Conservation (phyloP, 1,139 yeast genomes). For the Hansenula sp. region DNA sequence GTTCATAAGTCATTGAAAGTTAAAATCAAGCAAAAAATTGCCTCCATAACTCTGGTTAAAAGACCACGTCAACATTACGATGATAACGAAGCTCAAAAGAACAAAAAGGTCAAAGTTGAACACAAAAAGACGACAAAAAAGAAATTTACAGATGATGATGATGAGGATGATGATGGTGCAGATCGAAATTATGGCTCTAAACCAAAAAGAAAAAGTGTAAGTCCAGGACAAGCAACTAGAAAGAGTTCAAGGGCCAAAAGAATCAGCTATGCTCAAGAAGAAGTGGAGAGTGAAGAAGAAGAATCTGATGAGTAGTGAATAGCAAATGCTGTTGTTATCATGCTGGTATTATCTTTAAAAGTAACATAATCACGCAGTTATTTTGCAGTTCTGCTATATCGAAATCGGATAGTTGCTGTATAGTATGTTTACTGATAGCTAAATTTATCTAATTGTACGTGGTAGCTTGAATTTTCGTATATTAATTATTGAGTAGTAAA, state of each 20-base stretch:
- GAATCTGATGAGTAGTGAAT: conserved; percentile 9
- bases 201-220: background rate
- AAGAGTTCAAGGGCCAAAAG: conserved; percentile 42
- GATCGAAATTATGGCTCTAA: background rate
- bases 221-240: conserved; percentile 29
- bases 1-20: conserved; percentile 21
- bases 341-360: no score
- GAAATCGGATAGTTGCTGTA: no score
- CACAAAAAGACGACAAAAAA: conserved; percentile 8
- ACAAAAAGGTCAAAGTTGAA: conserved; percentile 20
- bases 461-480: no score
- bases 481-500: no score
- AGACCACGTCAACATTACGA: conserved; percentile 12
- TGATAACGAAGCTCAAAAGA: conserved; percentile 17
- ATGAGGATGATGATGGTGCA: conserved; percentile 13
- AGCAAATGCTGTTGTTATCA: no score
- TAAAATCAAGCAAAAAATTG: conserved; percentile 20
- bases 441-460: no score
- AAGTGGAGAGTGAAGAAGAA: conserved; percentile 24
- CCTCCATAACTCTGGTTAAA: conserved; percentile 10
- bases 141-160: conserved; percentile 8
- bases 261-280: conserved; percentile 38
- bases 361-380: no score
- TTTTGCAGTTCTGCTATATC: no score
- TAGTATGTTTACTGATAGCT: no score